These are phyloP conservation scores for Trametes polyzona DNA, from an alignment of 1,284 basidiomycete genomes.

Conservation along the genomic window DNA sequence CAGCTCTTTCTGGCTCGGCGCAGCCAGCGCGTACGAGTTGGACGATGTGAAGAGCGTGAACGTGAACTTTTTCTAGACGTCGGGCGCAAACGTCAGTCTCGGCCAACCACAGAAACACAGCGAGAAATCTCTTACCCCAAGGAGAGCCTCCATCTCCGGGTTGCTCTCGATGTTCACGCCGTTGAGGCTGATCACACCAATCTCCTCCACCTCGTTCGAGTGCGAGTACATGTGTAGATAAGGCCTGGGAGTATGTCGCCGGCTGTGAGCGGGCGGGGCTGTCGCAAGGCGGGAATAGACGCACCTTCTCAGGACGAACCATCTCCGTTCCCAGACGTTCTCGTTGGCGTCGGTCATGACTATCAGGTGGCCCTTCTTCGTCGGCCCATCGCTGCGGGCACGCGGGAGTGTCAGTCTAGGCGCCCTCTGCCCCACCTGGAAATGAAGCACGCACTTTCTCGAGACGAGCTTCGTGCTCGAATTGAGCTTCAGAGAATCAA, in stretches of 20 bases:
- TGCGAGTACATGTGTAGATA: conserved; percentile 88
- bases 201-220: conserved; percentile 83
- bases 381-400: conserved; percentile 68
- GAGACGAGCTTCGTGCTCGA: conserved; percentile 75
- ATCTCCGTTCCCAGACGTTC: conserved; percentile 82
- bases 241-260: conserved; percentile 56
- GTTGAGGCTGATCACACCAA: conserved; percentile 82
- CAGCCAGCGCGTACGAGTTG: conserved; percentile 88
- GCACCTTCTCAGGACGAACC: conserved; percentile 89
- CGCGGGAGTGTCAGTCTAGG: conserved; percentile 5
- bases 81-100: conserved; percentile 12
- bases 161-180: conserved; percentile 88
- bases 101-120: not conserved
- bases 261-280: conserved; percentile 1
- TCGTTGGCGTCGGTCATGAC: conserved; percentile 81
- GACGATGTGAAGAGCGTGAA: conserved; percentile 90
- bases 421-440: not conserved
- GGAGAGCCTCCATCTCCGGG: conserved; percentile 82
- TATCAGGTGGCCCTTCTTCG: conserved; percentile 83
- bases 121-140: conserved; percentile 74
- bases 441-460: conserved; percentile 55
- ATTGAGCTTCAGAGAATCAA: conserved; percentile 66
- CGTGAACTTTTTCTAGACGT: conserved; percentile 72
- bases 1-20: conserved; percentile 79
- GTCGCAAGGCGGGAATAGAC: conserved; percentile 18